Percentiles rank a stretch among this genome's conserved stretches.
phyloP scores from a whole-genome alignment of 2,329 filamentous ascomycete genomes.

The Ceratocystis smalleyi region DNA sequence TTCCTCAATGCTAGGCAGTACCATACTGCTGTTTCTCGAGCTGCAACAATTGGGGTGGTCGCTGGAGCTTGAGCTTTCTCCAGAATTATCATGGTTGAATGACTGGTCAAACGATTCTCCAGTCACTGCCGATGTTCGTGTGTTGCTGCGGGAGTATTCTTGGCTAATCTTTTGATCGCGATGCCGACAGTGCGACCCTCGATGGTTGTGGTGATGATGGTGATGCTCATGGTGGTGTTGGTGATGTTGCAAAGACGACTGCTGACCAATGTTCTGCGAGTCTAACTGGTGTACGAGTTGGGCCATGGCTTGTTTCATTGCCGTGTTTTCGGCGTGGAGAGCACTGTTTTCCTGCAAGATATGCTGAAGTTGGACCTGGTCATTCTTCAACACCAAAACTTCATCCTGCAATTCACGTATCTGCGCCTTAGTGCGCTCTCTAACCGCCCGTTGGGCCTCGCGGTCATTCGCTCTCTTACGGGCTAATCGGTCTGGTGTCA shows the following conservation, averaged over 20 bases:
- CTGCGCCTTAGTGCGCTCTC: slow-evolving; percentile 65
- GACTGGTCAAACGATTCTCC: neutral
- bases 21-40: neutral
- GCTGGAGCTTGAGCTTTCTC: neutral
- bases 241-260: neutral
- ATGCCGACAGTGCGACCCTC: slow-evolving; percentile 3
- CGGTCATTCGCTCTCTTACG: slow-evolving; percentile 51
- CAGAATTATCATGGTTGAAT: neutral
- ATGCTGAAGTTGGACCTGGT: slow-evolving; percentile 50
- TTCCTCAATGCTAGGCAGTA: slow-evolving; percentile 1
- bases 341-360: slow-evolving; percentile 61
- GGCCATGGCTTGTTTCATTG: slow-evolving; percentile 41
- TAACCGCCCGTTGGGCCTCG: slow-evolving; percentile 71
- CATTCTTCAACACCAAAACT: slow-evolving; percentile 14
- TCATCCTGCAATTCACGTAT: slow-evolving; percentile 46
- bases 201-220: slow-evolving; percentile 12
- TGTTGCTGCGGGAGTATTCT: neutral
- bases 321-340: slow-evolving; percentile 63
- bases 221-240: slow-evolving; percentile 13
- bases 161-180: slow-evolving; percentile 6
- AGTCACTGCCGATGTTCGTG: neutral
- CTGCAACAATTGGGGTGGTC: neutral
- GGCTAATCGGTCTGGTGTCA: slow-evolving; percentile 58
- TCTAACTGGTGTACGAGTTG: slow-evolving; percentile 14
- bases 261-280: slow-evolving; percentile 5